Evolutionary conservation across 352 stramenopile genomes (phyloP).

Genomic region (Phytophthora foliorum): DNA sequence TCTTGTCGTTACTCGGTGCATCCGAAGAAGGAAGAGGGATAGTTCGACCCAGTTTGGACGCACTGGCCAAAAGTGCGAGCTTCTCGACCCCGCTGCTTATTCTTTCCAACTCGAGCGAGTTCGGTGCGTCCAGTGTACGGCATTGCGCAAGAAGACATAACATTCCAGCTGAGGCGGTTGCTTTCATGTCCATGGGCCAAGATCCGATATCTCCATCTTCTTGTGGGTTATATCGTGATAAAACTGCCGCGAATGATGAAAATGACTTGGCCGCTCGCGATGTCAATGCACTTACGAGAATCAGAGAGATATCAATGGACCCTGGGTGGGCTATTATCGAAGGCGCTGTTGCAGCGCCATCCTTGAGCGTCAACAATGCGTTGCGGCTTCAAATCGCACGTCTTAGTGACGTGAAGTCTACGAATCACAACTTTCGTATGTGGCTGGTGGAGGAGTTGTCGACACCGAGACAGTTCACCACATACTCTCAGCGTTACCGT

Average conservation of each 20-base stretch:
- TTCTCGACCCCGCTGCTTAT: conserved; percentile 32
- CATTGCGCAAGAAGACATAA: conserved; percentile 25
- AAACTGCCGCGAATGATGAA: background rate
- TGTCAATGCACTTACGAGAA: conserved; percentile 23
- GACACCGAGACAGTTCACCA: background rate
- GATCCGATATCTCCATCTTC: background rate
- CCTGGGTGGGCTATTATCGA: conserved; percentile 47
- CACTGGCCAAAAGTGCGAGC: conserved; percentile 13
- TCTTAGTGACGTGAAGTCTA: conserved; percentile 38
- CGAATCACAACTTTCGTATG: conserved; percentile 41
- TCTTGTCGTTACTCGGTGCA: conserved; percentile 23
- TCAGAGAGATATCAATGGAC: conserved; percentile 40
- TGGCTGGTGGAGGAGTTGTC: conserved; percentile 43
- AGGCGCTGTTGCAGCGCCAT: conserved; percentile 24
- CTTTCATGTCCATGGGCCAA: conserved; percentile 20
- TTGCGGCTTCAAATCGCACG: conserved; percentile 44
- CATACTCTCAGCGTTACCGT: background rate
- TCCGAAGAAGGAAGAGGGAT: conserved; percentile 18
- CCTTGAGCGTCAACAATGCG: conserved; percentile 28
- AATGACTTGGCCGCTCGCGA: conserved; percentile 14
- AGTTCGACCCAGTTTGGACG: conserved; percentile 22
- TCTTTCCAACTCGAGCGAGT: conserved; percentile 27
- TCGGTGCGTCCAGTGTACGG: conserved; percentile 25
- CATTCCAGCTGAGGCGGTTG: conserved; percentile 24
- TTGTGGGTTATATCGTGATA: conserved; percentile 23